Evolutionary conservation across 441 rosid genomes (phyloP).

Genomic region (Pelargonium citronellum): DNA sequence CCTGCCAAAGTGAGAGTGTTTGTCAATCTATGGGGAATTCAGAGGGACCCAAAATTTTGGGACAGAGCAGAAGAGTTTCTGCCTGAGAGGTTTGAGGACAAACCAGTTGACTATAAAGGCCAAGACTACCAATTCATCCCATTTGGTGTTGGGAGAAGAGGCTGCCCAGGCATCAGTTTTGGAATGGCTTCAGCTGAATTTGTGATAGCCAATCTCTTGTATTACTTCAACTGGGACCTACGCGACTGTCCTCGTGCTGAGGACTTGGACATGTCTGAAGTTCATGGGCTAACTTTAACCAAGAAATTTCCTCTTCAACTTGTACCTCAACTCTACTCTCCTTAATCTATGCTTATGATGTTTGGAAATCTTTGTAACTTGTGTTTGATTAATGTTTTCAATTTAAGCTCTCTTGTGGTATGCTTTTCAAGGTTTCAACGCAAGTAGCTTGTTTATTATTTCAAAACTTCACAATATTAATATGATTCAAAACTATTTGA

Average conservation of each 20-base stretch:
- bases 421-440: no score
- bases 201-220: constrained; percentile 25
- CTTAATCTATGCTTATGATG: not conserved
- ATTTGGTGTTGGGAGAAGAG: constrained; percentile 28
- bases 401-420: no score
- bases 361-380: no score
- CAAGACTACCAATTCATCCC: constrained; percentile 21
- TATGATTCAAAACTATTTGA: no score
- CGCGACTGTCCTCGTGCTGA: constrained; percentile 8
- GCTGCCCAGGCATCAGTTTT: constrained; percentile 24
- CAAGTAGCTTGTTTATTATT: no score
- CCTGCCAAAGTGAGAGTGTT: constrained; percentile 25
- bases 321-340: constrained; percentile 13
- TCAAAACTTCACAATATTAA: no score
- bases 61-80: constrained; percentile 28
- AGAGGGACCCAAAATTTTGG: constrained; percentile 33
- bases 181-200: constrained; percentile 11
- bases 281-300: constrained; percentile 8
- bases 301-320: constrained; percentile 25
- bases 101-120: constrained; percentile 19
- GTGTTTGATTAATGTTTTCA: no score
- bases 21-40: constrained; percentile 32
- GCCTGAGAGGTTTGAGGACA: constrained; percentile 31
- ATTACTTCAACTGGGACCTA: constrained; percentile 31
- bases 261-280: constrained; percentile 28